phyloP scores from a whole-genome alignment of 169 alveolate species.

The Cryptosporidium viatorum region DNA sequence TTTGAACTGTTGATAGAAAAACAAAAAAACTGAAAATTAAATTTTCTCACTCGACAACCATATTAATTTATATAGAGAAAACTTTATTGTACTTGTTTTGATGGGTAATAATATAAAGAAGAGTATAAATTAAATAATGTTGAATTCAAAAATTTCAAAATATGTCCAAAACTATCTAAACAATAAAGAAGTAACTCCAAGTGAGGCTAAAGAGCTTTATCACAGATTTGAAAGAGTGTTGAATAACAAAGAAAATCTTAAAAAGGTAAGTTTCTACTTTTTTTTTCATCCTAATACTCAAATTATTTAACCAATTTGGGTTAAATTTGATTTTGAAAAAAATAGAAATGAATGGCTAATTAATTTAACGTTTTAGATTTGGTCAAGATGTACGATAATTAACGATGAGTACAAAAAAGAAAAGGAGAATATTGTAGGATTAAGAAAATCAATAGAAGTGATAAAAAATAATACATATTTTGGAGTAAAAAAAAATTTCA shows the following conservation, averaged over 20 bases:
- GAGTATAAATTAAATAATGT: not conserved
- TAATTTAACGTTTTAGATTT: slow-evolving; percentile 7
- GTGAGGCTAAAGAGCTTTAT: slow-evolving; percentile 54
- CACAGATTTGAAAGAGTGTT: slow-evolving; percentile 48
- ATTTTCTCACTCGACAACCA: too few species aligned
- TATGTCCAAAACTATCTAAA: slow-evolving; percentile 34
- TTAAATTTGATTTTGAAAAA: not conserved
- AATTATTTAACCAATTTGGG: not conserved
- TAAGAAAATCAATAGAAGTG: not conserved
- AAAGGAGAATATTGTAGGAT: not conserved
- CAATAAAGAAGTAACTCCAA: slow-evolving; percentile 34
- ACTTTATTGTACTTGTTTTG: not conserved
- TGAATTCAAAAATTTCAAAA: slow-evolving; percentile 47
- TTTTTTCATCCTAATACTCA: too few species aligned
- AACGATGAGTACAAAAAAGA: slow-evolving; percentile 9
- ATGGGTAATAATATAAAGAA: not conserved
- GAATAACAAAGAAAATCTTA: slow-evolving; percentile 31
- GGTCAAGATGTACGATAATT: not conserved
- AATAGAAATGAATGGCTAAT: not conserved
- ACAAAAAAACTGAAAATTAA: too few species aligned
- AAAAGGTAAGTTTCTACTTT: slow-evolving; percentile 62
- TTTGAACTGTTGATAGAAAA: not conserved
- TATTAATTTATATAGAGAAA: not conserved
- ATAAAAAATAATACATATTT: not conserved
- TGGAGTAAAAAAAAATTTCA: not conserved